Percentiles rank a stretch among this genome's conserved stretches.
Evolutionary conservation across 176 grass and related monocot species (phyloP).

Genomic region (Puccinellia tenuiflora): DNA sequence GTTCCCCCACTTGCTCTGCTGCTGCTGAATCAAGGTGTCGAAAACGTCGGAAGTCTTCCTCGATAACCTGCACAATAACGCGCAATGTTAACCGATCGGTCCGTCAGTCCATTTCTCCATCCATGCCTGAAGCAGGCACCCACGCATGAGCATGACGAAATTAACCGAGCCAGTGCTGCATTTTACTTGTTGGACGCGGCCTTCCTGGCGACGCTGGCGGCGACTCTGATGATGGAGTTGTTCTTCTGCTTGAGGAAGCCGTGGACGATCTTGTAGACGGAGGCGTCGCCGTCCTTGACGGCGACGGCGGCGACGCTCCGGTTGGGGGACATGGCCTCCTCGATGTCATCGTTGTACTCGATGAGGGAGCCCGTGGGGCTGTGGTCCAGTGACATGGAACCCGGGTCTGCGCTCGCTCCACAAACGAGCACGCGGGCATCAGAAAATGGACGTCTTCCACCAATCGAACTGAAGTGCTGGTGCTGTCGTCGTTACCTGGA

Average conservation of each 20-base stretch:
- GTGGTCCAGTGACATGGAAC: slow-evolving; percentile 59
- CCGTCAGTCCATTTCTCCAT: not conserved
- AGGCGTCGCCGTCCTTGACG: slow-evolving; percentile 48
- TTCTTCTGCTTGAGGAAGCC: slow-evolving; percentile 79
- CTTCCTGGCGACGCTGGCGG: slow-evolving; percentile 41
- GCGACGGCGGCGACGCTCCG: slow-evolving; percentile 39
- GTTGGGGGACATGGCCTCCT: slow-evolving; percentile 59
- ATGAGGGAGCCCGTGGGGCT: slow-evolving; percentile 25
- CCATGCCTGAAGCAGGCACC: not conserved
- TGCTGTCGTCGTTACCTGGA: slow-evolving; percentile 18
- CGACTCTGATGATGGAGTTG: slow-evolving; percentile 59
- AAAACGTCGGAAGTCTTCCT: slow-evolving; percentile 56
- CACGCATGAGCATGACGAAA: not conserved
- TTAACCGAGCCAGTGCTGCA: too few relatives aligned
- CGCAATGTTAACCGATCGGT: not conserved
- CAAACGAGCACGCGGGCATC: not conserved
- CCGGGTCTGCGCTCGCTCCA: slow-evolving; percentile 23
- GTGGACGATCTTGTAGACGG: slow-evolving; percentile 58
- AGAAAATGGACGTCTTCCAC: not conserved
- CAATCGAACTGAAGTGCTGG: not conserved
- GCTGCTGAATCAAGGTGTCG: slow-evolving; percentile 50
- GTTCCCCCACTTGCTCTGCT: slow-evolving; percentile 42
- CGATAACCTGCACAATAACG: slow-evolving; percentile 31
- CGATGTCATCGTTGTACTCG: slow-evolving; percentile 55
- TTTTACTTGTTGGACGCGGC: slow-evolving; percentile 54